Evolutionary conservation across 768 basidiomycete genomes (phyloP).

Genomic region (Albatrellus ellisii): DNA sequence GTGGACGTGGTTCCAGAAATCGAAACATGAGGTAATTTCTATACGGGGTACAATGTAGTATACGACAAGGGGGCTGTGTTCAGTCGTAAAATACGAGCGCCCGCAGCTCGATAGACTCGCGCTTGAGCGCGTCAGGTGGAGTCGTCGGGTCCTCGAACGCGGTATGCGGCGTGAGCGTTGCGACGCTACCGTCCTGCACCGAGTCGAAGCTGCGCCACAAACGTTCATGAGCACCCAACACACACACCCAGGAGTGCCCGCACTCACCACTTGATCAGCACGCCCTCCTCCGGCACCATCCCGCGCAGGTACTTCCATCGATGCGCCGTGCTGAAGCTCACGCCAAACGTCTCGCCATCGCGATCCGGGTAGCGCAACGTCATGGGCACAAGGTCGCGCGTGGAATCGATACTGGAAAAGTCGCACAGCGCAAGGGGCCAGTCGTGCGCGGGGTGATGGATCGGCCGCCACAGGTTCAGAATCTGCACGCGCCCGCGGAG

Average conservation of each 20-base stretch:
- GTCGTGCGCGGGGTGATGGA: conserved; percentile 30
- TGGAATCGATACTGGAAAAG: conserved; percentile 26
- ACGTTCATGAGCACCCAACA: conserved; percentile 1
- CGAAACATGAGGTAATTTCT: no score
- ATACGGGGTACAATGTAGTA: no score
- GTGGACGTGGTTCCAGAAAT: no score
- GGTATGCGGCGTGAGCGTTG: conserved; percentile 49
- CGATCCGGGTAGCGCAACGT: conserved; percentile 28
- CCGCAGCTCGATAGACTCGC: conserved; percentile 50
- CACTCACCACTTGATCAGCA: conserved; percentile 33
- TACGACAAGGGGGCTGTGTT: not conserved
- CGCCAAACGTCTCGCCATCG: conserved; percentile 30
- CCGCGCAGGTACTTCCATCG: conserved; percentile 33
- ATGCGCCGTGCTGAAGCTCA: conserved; percentile 26
- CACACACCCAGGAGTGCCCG: not conserved
- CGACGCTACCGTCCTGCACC: conserved; percentile 28
- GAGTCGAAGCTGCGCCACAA: conserved; percentile 21
- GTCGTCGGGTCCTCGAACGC: conserved; percentile 43
- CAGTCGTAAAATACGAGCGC: conserved; percentile 52
- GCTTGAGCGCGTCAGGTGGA: conserved; percentile 31
- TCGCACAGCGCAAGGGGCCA: conserved; percentile 38
- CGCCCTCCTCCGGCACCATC: conserved; percentile 31
- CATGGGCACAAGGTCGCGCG: conserved; percentile 25
- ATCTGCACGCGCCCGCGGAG: conserved; percentile 36
- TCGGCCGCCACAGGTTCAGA: conserved; percentile 43